Percentiles rank a stretch among this genome's conserved stretches.
Conservation (phyloP, 345 rosid genomes). For the Aquilaria malaccensis region DNA sequence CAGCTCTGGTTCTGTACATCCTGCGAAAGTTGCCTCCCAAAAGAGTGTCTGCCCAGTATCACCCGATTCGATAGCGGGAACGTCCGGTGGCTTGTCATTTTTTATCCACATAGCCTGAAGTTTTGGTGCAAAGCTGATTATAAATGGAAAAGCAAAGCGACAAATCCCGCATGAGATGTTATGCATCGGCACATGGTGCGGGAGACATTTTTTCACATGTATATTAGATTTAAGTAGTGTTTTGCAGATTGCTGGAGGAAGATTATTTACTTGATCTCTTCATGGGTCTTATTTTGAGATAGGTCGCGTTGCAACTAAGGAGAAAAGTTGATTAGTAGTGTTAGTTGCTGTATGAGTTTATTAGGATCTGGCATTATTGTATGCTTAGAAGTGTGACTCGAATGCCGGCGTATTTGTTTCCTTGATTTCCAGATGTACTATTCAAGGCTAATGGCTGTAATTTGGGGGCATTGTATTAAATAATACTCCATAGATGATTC, state of each 20-base stretch:
- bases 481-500: too few relatives aligned
- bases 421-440: too few relatives aligned
- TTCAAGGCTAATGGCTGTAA: too few relatives aligned
- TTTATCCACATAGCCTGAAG: slow-evolving; percentile 4
- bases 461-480: too few relatives aligned
- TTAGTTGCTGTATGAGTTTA: too few relatives aligned
- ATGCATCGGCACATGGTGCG: slow-evolving; percentile 22
- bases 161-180: slow-evolving; percentile 13
- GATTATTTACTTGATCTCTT: slow-evolving; percentile 11
- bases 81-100: slow-evolving; percentile 6
- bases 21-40: slow-evolving; percentile 92
- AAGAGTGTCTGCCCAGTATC: slow-evolving; percentile 89
- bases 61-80: slow-evolving; percentile 58
- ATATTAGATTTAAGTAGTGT: slow-evolving; percentile 9
- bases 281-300: slow-evolving; percentile 7
- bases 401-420: too few relatives aligned
- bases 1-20: slow-evolving; percentile 86
- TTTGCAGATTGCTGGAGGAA: slow-evolving; percentile 17
- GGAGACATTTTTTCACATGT: slow-evolving; percentile 20
- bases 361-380: too few relatives aligned
- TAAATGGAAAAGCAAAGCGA: slow-evolving; percentile 18
- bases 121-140: slow-evolving; percentile 12
- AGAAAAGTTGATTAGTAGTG: too few relatives aligned
- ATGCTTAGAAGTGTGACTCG: too few relatives aligned
- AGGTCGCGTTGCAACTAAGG: slow-evolving; percentile 1